Percentiles rank a stretch among this genome's conserved stretches.
phyloP scores from a whole-genome alignment of 2,329 filamentous ascomycete species.

The Diaporthe amygdali region DNA sequence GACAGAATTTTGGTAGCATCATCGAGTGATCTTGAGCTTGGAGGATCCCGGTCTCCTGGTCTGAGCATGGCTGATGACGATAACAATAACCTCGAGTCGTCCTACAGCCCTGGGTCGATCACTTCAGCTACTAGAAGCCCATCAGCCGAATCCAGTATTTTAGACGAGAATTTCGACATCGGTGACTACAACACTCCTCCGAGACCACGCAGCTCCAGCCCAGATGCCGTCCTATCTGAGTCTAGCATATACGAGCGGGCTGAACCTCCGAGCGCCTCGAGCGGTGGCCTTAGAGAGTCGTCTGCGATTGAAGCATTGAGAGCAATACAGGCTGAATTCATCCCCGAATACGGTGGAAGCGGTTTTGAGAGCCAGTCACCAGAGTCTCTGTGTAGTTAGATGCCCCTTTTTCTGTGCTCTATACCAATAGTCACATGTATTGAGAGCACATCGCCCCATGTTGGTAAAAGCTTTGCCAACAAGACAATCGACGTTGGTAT shows the following conservation, averaged over 20 bases:
- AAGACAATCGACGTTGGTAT: too few species aligned
- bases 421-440: too few species aligned
- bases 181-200: not conserved
- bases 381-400: not conserved
- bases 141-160: not conserved
- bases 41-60: not conserved
- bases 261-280: too few species aligned
- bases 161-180: not conserved
- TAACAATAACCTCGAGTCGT: not conserved
- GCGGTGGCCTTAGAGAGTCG: too few species aligned
- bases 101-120: not conserved
- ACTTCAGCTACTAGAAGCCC: not conserved
- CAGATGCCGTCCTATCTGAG: too few species aligned
- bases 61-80: not conserved
- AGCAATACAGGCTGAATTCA: not conserved
- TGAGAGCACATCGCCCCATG: too few species aligned
- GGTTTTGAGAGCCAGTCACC: too few species aligned
- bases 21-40: not conserved
- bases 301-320: not conserved
- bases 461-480: not conserved
- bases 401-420: not conserved
- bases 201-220: not conserved
- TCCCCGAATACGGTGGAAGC: not conserved
- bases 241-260: accelerated
- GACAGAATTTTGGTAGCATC: not conserved